phyloP scores from a whole-genome alignment of 2,329 filamentous ascomycete species.

The Biscogniauxia sp. region DNA sequence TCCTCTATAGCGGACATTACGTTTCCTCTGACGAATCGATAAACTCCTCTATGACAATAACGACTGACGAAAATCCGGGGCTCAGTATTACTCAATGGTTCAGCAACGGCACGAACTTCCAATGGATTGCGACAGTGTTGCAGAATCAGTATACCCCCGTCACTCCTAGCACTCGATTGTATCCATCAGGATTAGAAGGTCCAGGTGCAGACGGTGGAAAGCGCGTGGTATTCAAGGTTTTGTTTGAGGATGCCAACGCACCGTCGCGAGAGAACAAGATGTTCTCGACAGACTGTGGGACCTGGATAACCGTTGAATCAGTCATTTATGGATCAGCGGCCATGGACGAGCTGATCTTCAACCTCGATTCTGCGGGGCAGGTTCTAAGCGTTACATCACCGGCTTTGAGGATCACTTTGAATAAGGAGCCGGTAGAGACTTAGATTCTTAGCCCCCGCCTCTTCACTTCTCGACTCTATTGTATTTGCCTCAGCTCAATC shows the following conservation, averaged over 20 bases:
- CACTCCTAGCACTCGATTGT: constrained; percentile 31
- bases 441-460: background rate
- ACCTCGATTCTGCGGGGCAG: constrained; percentile 22
- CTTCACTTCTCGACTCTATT: background rate
- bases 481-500: background rate
- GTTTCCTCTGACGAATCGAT: constrained; percentile 17
- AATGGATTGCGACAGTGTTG: constrained; percentile 21
- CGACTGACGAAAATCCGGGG: constrained; percentile 29
- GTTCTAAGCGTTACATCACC: constrained; percentile 26
- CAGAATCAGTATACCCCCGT: constrained; percentile 26
- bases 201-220: constrained; percentile 23
- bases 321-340: constrained; percentile 28
- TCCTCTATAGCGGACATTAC: constrained; percentile 28
- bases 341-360: constrained; percentile 29
- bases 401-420: constrained; percentile 26
- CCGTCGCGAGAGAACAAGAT: constrained; percentile 22
- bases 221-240: constrained; percentile 31
- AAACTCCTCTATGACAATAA: constrained; percentile 32
- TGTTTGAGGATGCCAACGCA: constrained; percentile 31
- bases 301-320: constrained; percentile 29
- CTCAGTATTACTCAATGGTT: constrained; percentile 31
- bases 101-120: constrained; percentile 34
- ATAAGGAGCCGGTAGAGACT: constrained; percentile 16
- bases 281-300: constrained; percentile 36
- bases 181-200: constrained; percentile 31